Evolutionary conservation across 495 filamentous ascomycete species (phyloP).

Genomic region (Tuber magnatum): DNA sequence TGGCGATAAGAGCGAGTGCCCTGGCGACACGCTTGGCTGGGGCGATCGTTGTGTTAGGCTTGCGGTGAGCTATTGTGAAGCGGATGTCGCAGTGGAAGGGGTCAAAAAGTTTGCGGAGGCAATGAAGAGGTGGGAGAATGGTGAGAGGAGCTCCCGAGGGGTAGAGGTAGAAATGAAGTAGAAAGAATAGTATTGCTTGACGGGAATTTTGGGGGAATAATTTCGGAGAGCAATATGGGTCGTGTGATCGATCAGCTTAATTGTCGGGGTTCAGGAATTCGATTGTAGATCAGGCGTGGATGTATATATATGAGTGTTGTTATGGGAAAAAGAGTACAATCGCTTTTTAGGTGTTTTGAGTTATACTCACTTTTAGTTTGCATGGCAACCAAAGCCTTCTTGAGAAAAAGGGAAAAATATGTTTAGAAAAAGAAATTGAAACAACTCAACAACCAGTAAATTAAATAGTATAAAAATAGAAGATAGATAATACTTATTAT

Average conservation of each 20-base stretch:
- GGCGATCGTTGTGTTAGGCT: conserved; percentile 33
- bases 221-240: background rate
- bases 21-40: conserved; percentile 30
- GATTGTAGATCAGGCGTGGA: background rate
- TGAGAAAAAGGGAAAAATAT: no score
- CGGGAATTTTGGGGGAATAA: background rate
- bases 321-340: no score
- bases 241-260: background rate
- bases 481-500: no score
- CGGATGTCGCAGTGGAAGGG: conserved; percentile 31
- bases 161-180: conserved; percentile 10
- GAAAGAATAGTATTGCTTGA: background rate
- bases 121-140: conserved; percentile 25
- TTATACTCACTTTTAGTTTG: no score
- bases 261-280: background rate
- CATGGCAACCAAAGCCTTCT: no score
- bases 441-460: no score
- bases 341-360: no score
- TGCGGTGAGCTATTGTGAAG: conserved; percentile 32
- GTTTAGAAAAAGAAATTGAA: no score
- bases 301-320: background rate
- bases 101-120: conserved; percentile 33
- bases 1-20: conserved; percentile 34
- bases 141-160: conserved; percentile 4
- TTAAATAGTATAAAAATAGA: no score